Evolutionary conservation across 2,329 filamentous ascomycete genomes (phyloP).

Genomic region (Aurifilum marmelostoma): DNA sequence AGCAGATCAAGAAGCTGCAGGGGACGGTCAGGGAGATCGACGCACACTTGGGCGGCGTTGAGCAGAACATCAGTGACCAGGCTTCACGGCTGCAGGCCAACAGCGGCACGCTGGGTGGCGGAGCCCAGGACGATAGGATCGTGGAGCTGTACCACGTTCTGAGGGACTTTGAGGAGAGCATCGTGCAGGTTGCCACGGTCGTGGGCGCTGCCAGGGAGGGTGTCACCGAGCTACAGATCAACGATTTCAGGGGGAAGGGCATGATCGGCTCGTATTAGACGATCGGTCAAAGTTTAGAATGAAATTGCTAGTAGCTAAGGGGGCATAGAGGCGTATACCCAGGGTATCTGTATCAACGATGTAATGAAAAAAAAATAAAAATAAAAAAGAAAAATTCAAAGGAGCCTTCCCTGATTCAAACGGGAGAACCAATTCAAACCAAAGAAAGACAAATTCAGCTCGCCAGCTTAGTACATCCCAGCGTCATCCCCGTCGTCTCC

Average conservation of each 20-base stretch:
- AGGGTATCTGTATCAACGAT: slow-evolving; percentile 19
- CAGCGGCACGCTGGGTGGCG: slow-evolving; percentile 41
- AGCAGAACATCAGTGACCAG: slow-evolving; percentile 61
- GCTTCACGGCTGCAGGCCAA: slow-evolving; percentile 56
- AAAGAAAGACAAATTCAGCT: neutral
- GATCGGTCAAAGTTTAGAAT: neutral
- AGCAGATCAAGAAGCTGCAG: slow-evolving; percentile 60
- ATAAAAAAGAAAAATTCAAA: too few species aligned
- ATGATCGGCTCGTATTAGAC: slow-evolving; percentile 31
- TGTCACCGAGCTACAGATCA: slow-evolving; percentile 60
- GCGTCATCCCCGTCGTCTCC: slow-evolving; percentile 47
- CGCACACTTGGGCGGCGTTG: slow-evolving; percentile 65
- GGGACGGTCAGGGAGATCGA: slow-evolving; percentile 66
- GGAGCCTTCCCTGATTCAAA: neutral
- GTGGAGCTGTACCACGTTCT: slow-evolving; percentile 61
- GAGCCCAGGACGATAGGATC: slow-evolving; percentile 49
- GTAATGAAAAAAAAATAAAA: slow-evolving; percentile 15
- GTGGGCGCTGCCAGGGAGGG: slow-evolving; percentile 63
- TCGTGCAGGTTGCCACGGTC: slow-evolving; percentile 64
- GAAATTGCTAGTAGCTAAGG: slow-evolving; percentile 16
- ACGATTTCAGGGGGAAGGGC: slow-evolving; percentile 45
- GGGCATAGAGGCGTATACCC: slow-evolving; percentile 26
- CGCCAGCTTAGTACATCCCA: slow-evolving; percentile 26
- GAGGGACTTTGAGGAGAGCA: slow-evolving; percentile 67
- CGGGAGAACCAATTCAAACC: neutral